Conservation (phyloP, 208 protist genomes). For the Crithidia thermophila region DNA sequence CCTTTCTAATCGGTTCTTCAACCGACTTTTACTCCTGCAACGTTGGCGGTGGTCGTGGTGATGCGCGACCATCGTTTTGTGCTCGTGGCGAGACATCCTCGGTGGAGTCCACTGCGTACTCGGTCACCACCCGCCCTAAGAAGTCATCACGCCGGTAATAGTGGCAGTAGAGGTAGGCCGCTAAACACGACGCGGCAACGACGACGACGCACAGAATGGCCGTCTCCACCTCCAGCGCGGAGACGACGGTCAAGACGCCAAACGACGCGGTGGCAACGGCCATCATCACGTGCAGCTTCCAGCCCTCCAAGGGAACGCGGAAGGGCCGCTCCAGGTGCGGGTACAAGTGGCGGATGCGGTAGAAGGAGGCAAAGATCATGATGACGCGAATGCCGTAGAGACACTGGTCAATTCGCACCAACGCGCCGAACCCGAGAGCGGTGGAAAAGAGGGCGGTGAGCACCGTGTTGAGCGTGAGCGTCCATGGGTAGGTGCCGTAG, state of each 20-base stretch:
- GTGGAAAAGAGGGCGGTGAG: conserved; percentile 67
- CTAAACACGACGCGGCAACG: conserved; percentile 28
- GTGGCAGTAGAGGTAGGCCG: conserved; percentile 52
- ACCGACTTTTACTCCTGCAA: too few relatives aligned
- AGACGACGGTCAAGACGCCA: conserved; percentile 44
- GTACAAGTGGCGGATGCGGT: conserved; percentile 61
- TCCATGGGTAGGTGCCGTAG: conserved; percentile 76
- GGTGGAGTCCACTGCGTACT: conserved; percentile 3
- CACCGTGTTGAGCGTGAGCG: conserved; percentile 68
- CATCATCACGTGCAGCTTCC: conserved; percentile 45
- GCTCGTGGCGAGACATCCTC: background rate
- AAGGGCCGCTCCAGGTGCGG: conserved; percentile 70
- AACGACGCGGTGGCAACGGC: conserved; percentile 49
- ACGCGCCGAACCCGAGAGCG: conserved; percentile 59
- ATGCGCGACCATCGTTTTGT: too few relatives aligned
- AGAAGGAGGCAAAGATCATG: conserved; percentile 62
- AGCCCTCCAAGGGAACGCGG: conserved; percentile 50
- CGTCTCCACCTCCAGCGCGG: conserved; percentile 45
- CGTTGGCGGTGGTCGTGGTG: too few relatives aligned
- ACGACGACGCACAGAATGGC: conserved; percentile 44
- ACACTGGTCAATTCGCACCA: conserved; percentile 76
- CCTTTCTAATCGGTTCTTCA: too few relatives aligned
- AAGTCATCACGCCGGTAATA: conserved; percentile 59
- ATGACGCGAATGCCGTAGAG: conserved; percentile 74
- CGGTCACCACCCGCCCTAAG: conserved; percentile 66